Evolutionary conservation across 1,139 yeast species (phyloP).

Genomic region (Kazachstania sp.): DNA sequence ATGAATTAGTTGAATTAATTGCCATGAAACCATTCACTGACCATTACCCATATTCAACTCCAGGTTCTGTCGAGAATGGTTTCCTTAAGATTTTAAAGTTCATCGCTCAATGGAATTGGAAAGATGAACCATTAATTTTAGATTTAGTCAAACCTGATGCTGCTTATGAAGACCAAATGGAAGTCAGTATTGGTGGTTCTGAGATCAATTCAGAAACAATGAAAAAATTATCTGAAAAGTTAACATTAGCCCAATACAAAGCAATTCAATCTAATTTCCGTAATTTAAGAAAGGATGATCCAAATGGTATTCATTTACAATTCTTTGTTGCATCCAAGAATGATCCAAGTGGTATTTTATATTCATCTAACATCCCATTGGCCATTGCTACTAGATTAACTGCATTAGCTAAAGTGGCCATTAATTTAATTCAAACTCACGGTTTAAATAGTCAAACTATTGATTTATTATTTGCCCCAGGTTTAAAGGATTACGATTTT

Average conservation of each 20-base stretch:
- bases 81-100: slow-evolving; percentile 66
- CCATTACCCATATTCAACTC: slow-evolving; percentile 71
- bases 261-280: slow-evolving; percentile 55
- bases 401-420: slow-evolving; percentile 73
- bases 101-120: slow-evolving; percentile 89
- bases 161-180: slow-evolving; percentile 28
- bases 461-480: slow-evolving; percentile 64
- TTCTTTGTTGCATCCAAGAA: slow-evolving; percentile 73
- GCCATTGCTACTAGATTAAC: slow-evolving; percentile 85
- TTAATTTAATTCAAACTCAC: slow-evolving; percentile 40
- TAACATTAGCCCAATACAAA: slow-evolving; percentile 56
- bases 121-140: slow-evolving; percentile 69
- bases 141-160: slow-evolving; percentile 53
- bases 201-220: slow-evolving; percentile 25
- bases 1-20: slow-evolving; percentile 72
- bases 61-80: slow-evolving; percentile 73
- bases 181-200: slow-evolving; percentile 33
- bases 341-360: slow-evolving; percentile 75
- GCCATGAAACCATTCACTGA: slow-evolving; percentile 82
- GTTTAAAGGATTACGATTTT: slow-evolving; percentile 76
- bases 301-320: slow-evolving; percentile 70
- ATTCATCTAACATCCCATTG: slow-evolving; percentile 64
- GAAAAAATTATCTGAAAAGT: slow-evolving; percentile 47
- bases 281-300: slow-evolving; percentile 65
- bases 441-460: slow-evolving; percentile 43